Conservation (phyloP, 768 basidiomycete genomes). For the Suillus lakei region DNA sequence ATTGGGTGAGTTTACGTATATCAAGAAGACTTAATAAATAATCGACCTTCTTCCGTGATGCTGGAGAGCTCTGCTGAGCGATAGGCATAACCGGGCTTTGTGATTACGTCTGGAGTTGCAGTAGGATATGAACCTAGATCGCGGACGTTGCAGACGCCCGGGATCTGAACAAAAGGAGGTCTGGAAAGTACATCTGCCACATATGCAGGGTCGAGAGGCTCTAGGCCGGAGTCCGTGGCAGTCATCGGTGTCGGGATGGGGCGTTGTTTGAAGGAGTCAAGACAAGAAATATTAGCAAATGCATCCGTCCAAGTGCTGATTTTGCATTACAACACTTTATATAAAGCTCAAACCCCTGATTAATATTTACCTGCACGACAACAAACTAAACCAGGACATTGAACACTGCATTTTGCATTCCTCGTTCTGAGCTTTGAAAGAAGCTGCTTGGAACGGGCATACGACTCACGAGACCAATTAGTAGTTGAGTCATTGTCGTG, state of each 20-base stretch:
- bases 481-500: no score
- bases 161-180: constrained; percentile 70
- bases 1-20: constrained; percentile 1
- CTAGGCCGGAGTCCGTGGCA: constrained; percentile 42
- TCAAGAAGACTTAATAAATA: neutral
- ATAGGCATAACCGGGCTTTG: constrained; percentile 60
- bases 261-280: constrained; percentile 3
- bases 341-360: neutral
- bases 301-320: neutral
- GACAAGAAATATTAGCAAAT: neutral
- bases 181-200: constrained; percentile 67
- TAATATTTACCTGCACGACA: neutral
- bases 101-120: constrained; percentile 51
- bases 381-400: neutral
- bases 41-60: constrained; percentile 71
- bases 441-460: no score
- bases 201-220: constrained; percentile 68
- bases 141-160: constrained; percentile 78
- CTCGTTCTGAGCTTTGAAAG: neutral
- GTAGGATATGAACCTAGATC: constrained; percentile 72
- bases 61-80: constrained; percentile 76
- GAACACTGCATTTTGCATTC: neutral
- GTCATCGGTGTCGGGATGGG: constrained; percentile 18
- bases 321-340: neutral
- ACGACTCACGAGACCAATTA: no score